phyloP scores from a whole-genome alignment of 2,329 filamentous ascomycete species.

The Rutstroemia sydowiana region DNA sequence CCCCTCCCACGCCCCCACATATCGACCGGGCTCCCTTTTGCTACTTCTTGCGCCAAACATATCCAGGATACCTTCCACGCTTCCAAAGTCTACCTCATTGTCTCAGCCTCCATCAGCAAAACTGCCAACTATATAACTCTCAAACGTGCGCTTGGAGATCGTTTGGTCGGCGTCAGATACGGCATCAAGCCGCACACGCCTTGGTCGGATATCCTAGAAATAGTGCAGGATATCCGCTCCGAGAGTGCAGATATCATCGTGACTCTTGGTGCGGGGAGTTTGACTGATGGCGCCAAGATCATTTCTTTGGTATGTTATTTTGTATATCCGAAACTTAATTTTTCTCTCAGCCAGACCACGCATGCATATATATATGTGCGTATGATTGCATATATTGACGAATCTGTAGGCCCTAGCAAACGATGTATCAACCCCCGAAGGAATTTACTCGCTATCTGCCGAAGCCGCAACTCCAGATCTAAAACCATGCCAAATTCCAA shows the following conservation, averaged over 20 bases:
- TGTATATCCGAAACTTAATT: not conserved
- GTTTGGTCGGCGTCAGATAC: constrained; percentile 26
- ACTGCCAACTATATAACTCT: constrained; percentile 25
- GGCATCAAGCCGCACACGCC: constrained; percentile 30
- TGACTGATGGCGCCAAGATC: constrained; percentile 30
- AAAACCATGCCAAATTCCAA: constrained; percentile 25
- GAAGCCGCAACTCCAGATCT: constrained; percentile 10
- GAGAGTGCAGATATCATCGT: constrained; percentile 27
- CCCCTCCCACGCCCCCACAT: constrained; percentile 43
- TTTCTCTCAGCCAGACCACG: too few relatives aligned
- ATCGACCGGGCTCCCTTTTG: constrained; percentile 11
- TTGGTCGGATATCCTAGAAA: constrained; percentile 28
- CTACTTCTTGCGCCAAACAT: constrained; percentile 21
- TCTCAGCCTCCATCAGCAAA: constrained; percentile 29
- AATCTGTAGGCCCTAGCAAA: constrained; percentile 21
- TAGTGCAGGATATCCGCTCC: constrained; percentile 23
- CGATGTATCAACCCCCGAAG: constrained; percentile 14
- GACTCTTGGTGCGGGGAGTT: constrained; percentile 30
- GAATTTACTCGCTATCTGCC: constrained; percentile 12
- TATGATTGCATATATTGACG: not conserved
- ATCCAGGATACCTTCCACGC: constrained; percentile 24
- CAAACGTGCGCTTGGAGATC: constrained; percentile 18
- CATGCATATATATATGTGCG: not conserved
- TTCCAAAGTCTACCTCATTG: constrained; percentile 27
- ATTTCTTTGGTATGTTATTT: constrained; percentile 21